These are phyloP conservation scores for Torrubiellomyces zombiae DNA, from an alignment of 2,329 filamentous ascomycete genomes.

Conservation along the genomic window DNA sequence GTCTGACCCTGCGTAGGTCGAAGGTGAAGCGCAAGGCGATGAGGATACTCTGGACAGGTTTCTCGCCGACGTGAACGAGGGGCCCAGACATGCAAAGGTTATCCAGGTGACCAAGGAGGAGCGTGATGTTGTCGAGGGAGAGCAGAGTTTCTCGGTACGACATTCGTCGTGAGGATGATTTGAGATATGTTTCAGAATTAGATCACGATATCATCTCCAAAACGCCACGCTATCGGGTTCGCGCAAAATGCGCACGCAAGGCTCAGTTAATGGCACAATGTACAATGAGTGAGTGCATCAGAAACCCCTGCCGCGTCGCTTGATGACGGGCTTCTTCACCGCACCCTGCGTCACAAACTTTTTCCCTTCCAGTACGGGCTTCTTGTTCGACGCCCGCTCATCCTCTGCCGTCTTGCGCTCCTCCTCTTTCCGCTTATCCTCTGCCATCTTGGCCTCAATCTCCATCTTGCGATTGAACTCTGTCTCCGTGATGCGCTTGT, in stretches of 20 bases:
- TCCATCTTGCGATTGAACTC: constrained; percentile 91
- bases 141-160: constrained; percentile 47
- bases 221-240: too few relatives aligned
- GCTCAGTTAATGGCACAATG: too few relatives aligned
- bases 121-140: constrained; percentile 47
- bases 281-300: too few relatives aligned
- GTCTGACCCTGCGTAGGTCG: constrained; percentile 42
- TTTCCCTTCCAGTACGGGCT: constrained; percentile 22
- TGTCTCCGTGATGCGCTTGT: constrained; percentile 74
- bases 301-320: constrained; percentile 37
- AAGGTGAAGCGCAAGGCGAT: constrained; percentile 74
- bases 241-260: too few relatives aligned
- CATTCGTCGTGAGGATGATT: constrained; percentile 9
- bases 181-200: too few relatives aligned
- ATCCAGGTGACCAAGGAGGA: constrained; percentile 55
- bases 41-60: constrained; percentile 49
- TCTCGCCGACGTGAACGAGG: constrained; percentile 56
- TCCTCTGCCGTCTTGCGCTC: constrained; percentile 34
- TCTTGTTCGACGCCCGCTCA: constrained; percentile 24
- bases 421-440: constrained; percentile 58
- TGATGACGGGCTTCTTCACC: constrained; percentile 43
- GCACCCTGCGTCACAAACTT: constrained; percentile 45
- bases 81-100: constrained; percentile 57
- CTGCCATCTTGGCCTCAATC: constrained; percentile 82
- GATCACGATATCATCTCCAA: too few relatives aligned